Evolutionary conservation across 2,329 filamentous ascomycete genomes (phyloP), one percentile per base, ranked within the genome.

Genomic region (Trichophyton simii): DNA sequence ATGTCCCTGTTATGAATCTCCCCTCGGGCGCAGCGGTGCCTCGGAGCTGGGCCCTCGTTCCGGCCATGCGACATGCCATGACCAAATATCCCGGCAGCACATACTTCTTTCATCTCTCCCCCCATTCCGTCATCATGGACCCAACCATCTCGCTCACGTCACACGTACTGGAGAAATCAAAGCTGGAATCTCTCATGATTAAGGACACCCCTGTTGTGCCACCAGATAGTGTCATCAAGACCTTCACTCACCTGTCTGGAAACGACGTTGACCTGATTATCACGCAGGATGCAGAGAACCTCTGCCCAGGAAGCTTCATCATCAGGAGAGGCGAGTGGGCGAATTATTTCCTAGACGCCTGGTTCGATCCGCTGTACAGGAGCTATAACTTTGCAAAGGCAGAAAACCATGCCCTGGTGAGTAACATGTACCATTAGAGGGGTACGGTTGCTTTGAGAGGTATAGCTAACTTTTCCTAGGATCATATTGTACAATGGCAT

Each of bases 321-420:
- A 72, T 99, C 11, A 82, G 85, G 64, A 89, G 87, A 63, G 90
- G 91, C 22, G 89, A 94, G 61, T 99, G 92, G 89, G 88, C 89
- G 52, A 88, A 87, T 70, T 99, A 88, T 78, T 89, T 99, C 70
- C 75, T 97, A 18, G 94, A 99, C 72, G 87, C 89, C 0, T 99
- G 94, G 94, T 95, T 94, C 70, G 91, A 97, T 72, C 94, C 94
- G 57, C 78, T 97, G 50, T 99, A 95, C 75, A 82, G 92, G 65
- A 88, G 82, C 67, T 99, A 99, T 77, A 95, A 96, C 71, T 99
- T 99, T 70, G 89, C 95, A 70, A 96, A 95, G 73, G 91, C 90
- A 0, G 94, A 99, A 74, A 83, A 81, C 25, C 92, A 99, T 77
- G 91, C 92, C 58, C 75, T 99, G 78, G 94, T 91, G 79, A 71